phyloP scores from a whole-genome alignment of 2,329 filamentous ascomycete genomes.

The Lecanosticta acicola region DNA sequence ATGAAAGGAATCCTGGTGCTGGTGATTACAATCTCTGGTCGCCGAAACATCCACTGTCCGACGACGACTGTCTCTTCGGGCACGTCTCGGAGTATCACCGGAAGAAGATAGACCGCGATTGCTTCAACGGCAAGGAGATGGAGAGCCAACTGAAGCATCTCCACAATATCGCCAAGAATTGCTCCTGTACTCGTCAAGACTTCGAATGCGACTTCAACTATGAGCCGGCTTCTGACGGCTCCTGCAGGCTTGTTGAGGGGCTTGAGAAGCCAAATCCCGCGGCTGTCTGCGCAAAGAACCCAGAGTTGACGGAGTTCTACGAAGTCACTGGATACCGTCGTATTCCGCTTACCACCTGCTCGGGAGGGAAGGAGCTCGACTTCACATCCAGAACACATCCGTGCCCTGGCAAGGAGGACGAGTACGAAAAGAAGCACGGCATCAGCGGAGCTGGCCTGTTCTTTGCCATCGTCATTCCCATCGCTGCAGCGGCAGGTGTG shows the following conservation, averaged over 20 bases:
- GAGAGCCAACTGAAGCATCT: conserved; percentile 57
- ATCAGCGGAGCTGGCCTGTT: conserved; percentile 71
- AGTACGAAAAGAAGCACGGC: conserved; percentile 69
- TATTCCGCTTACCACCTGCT: conserved; percentile 83
- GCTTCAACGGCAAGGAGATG: conserved; percentile 68
- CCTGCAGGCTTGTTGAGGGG: conserved; percentile 71
- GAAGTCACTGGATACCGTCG: conserved; percentile 82
- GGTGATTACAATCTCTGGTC: conserved; percentile 82
- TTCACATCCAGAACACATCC: conserved; percentile 55
- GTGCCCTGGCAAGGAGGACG: conserved; percentile 75
- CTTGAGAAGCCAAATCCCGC: conserved; percentile 58
- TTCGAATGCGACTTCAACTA: conserved; percentile 98
- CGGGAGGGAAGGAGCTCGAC: conserved; percentile 69
- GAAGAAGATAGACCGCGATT: conserved; percentile 72
- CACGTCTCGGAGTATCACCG: conserved; percentile 85
- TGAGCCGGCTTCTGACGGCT: conserved; percentile 68
- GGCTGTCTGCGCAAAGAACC: conserved; percentile 55
- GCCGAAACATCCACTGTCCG: conserved; percentile 72
- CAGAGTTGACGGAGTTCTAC: conserved; percentile 70
- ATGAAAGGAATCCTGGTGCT: conserved; percentile 55
- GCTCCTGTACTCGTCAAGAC: conserved; percentile 75
- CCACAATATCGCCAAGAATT: conserved; percentile 66
- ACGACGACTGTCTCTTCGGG: conserved; percentile 83
- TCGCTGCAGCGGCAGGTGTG: conserved; percentile 62
- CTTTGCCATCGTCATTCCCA: conserved; percentile 73